These are phyloP conservation scores for Phytophthora hybrid DNA, from an alignment of 352 stramenopile species.

Conservation along the genomic window DNA sequence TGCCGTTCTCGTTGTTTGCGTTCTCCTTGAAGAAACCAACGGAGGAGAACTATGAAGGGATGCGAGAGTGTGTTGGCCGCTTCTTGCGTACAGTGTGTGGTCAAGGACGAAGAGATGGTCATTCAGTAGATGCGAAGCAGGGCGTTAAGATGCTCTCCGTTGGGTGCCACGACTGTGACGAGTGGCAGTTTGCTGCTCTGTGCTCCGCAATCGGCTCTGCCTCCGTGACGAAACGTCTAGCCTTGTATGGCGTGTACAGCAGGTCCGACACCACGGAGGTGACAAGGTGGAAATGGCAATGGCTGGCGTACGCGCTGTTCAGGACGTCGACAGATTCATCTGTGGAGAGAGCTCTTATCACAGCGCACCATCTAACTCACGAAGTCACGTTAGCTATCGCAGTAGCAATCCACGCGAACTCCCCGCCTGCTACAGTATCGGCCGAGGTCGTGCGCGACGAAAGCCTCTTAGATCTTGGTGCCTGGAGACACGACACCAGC, in stretches of 20 bases:
- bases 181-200: conserved; percentile 38
- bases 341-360: conserved; percentile 27
- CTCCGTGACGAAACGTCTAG: conserved; percentile 21
- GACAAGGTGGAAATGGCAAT: conserved; percentile 44
- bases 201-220: conserved; percentile 32
- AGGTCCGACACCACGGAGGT: conserved; percentile 28
- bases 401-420: conserved; percentile 27
- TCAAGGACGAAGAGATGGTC: not conserved
- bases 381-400: conserved; percentile 29
- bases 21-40: conserved; percentile 32
- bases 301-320: conserved; percentile 45
- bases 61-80: conserved; percentile 20
- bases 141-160: conserved; percentile 32
- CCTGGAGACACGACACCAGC: conserved; percentile 11
- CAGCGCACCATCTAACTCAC: conserved; percentile 27
- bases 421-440: conserved; percentile 15
- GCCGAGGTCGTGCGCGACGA: not conserved
- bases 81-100: conserved; percentile 33
- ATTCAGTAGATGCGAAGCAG: not conserved
- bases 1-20: conserved; percentile 31
- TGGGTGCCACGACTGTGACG: conserved; percentile 34
- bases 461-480: conserved; percentile 5
- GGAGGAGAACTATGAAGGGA: conserved; percentile 8
- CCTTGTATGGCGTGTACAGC: conserved; percentile 31
- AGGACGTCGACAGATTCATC: conserved; percentile 24